Evolutionary conservation across 2,329 filamentous ascomycete genomes (phyloP).

Genomic region (Helminthosporium solani): DNA sequence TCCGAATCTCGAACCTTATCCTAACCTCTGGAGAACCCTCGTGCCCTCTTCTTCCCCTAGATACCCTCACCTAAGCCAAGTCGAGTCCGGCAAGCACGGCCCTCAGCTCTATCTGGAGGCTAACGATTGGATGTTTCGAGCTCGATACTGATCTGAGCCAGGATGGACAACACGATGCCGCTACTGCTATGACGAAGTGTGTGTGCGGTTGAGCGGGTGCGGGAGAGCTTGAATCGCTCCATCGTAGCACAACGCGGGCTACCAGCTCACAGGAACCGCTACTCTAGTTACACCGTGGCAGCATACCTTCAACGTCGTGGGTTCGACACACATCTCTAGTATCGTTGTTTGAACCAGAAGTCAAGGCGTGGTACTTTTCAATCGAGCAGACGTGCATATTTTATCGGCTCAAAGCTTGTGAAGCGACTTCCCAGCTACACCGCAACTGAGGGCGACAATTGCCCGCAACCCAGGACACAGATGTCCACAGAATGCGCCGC

Average conservation of each 20-base stretch:
- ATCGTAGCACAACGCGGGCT: neutral
- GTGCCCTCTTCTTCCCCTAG: neutral
- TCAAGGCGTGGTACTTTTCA: no score
- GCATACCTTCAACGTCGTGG: neutral
- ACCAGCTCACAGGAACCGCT: neutral
- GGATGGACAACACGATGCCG: constrained; percentile 26
- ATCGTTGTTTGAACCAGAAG: neutral
- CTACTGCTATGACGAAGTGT: constrained; percentile 25
- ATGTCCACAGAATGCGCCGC: neutral
- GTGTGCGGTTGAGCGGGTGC: constrained; percentile 36
- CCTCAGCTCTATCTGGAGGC: neutral
- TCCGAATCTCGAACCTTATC: constrained; percentile 1
- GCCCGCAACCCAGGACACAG: no score
- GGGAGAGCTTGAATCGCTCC: constrained; percentile 29
- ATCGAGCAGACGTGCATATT: no score
- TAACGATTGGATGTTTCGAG: constrained; percentile 1
- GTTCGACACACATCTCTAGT: neutral
- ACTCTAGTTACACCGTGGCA: neutral
- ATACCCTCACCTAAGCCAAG: no score
- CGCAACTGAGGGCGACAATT: no score
- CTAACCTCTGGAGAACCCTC: neutral
- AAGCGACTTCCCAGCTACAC: no score
- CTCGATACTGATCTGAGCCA: constrained; percentile 27
- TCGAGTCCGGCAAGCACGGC: neutral
- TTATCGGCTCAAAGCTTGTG: no score